Base-by-base conservation (phyloP, 345 rosid species). In the Isatis tinctoria region DNA sequence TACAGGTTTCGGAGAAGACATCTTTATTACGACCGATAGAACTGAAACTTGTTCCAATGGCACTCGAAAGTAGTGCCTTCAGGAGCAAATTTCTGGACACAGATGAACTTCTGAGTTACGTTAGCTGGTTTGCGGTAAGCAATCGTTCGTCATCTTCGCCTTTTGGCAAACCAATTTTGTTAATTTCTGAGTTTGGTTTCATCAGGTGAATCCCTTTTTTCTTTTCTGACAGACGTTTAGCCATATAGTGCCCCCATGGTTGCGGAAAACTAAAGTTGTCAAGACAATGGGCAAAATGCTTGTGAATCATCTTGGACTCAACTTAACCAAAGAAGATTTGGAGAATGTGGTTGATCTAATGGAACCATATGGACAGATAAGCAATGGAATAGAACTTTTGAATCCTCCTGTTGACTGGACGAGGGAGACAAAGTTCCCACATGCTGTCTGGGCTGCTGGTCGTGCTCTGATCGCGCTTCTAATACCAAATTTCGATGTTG, bases 341-440 rank as follows among this genome's bases (percentile, higher is more conserved):
- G 88, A 83, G 86, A 87, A 78, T 73, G 98, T 90, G 78, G 96
- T 93, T 80, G 97, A 93, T 81, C 84, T 90, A 58, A 93, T 93
- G 97, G 98, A 93, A 81, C 97, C 98, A 62, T 93, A 93, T 79
- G 96, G 97, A 82, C 97, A 89, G 80, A 84, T 93, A 82, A 90
- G 84, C 83, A 93, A 91, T 78, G 97, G 98, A 75, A 83, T 90
- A 56, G 97, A 93, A 73, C 88, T 85, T 56, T 70, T 90, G 75
- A 90, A 70, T 84, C 98, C 98, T 79, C 89, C 96, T 63, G 57
- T 89, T 69, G 91, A 87, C 67, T 90, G 98, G 98, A 89, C 98
- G 22, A 89, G 85, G 86, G 93, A 89, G 73, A 85, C 86, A 76
- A 93, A 93, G 83, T 87, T 85, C 70, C 93, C 96, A 24, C 98